These are phyloP conservation scores for Solanum neorickii DNA, from an alignment of 257 asterid genomes.

Conservation along the genomic window DNA sequence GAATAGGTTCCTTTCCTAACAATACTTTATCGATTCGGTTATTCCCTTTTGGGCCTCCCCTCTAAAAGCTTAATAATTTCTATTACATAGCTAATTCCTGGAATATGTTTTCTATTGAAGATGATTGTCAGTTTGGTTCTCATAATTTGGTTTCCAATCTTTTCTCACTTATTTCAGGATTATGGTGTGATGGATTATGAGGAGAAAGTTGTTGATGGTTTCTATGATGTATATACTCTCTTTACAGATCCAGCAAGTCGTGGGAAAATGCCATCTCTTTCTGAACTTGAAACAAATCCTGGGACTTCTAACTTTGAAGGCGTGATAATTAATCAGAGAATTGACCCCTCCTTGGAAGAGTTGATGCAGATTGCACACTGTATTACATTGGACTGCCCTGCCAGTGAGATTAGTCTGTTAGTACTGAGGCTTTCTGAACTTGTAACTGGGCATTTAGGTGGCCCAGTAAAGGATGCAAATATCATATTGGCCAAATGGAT, in stretches of 20 bases:
- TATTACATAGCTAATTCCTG: neutral
- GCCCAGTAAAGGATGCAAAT: constrained; percentile 87
- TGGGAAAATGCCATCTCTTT: constrained; percentile 90
- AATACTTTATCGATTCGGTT: neutral
- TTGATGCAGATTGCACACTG: constrained; percentile 83
- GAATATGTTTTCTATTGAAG: neutral
- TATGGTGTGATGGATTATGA: constrained; percentile 79
- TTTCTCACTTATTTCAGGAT: constrained; percentile 26
- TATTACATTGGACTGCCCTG: constrained; percentile 59
- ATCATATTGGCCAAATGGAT: constrained; percentile 65
- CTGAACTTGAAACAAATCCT: constrained; percentile 60
- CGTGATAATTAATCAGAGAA: constrained; percentile 58
- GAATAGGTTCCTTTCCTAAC: neutral
- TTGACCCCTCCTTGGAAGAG: constrained; percentile 92
- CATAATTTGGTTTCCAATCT: neutral
- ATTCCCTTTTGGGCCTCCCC: neutral
- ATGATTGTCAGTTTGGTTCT: neutral
- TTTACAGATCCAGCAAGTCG: constrained; percentile 48
- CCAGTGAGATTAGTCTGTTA: constrained; percentile 44
- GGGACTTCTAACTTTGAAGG: constrained; percentile 76
- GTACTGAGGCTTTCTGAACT: constrained; percentile 90
- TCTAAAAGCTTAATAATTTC: neutral
- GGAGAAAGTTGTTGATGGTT: constrained; percentile 91
- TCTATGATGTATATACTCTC: constrained; percentile 76
- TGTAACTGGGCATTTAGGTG: constrained; percentile 87